Base-by-base conservation (phyloP, 2,329 filamentous ascomycete genomes). In the Macrophomina pseudophaseolina region DNA sequence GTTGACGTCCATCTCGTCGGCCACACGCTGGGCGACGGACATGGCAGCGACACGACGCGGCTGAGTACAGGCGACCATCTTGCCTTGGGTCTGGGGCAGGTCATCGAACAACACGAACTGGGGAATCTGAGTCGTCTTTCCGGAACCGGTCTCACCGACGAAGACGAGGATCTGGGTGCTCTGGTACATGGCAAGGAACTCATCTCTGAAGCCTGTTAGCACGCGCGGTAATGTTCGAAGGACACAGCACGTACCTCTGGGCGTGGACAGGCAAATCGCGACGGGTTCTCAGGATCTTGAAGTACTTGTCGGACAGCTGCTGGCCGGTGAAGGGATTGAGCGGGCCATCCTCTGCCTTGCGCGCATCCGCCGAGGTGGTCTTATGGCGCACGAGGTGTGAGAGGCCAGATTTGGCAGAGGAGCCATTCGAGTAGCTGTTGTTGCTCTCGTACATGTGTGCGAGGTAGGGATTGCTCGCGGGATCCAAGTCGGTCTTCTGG, bases 81-180 rank as follows among this genome's bases (percentile, higher is more conserved):
- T 97, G 77, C 88, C 87, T 72, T 90, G 89, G 69, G 88, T 83
- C 74, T 98, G 92, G 32, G 95, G 94, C 38, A 97, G 86, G 80
- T 99, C 95, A 81, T 99, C 95, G 84, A 91, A 98, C 48, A 99
- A 88, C 71, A 99, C 94, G 79, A 97, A 99, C 79, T 99, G 95
- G 1, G 95, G 95, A 69, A 99, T 98, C 84, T 99, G 95, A 0
- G 95, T 99, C 4, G 95, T 99, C 84, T 99, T 99, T 83, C 95
- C 95, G 71, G 95, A 99, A 88, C 96, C 95, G 8, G 95, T 99
- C 85, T 99, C 95, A 83, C 95, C 95, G 70, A 99, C 95, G 75
- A 99, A 97, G 74, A 99, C 95, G 68, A 99, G 88, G 72, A 99
- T 97, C 81, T 99, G 95, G 30, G 90, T 92, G 74, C 91, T 88